Conservation (phyloP, 169 alveolate species). For the Fabrea salina region DNA sequence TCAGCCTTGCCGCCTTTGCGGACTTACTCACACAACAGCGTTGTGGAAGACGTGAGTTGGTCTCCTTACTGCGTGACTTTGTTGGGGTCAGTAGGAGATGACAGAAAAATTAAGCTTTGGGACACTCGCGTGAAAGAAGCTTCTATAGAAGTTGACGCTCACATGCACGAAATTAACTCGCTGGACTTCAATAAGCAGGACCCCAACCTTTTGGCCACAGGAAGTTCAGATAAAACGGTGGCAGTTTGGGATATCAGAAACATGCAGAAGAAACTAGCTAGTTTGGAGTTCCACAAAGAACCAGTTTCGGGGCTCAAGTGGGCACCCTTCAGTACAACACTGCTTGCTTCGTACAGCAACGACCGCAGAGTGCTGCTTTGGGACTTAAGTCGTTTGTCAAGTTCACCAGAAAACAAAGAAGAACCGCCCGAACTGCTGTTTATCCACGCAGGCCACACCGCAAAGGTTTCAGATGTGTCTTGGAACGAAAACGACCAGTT, state of each 20-base stretch:
- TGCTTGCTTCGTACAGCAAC: constrained; percentile 75
- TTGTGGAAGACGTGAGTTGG: constrained; percentile 88
- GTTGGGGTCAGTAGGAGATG: constrained; percentile 87
- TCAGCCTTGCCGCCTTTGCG: not conserved
- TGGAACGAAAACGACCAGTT: constrained; percentile 86
- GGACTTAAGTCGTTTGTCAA: constrained; percentile 91
- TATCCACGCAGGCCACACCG: constrained; percentile 95
- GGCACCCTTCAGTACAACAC: constrained; percentile 64
- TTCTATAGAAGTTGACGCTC: constrained; percentile 29
- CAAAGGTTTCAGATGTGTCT: constrained; percentile 89
- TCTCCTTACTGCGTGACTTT: constrained; percentile 68
- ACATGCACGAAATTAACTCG: constrained; percentile 80
- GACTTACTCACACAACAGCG: constrained; percentile 59
- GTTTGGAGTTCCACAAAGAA: constrained; percentile 73
- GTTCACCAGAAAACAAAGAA: constrained; percentile 84
- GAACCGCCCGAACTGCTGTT: constrained; percentile 95
- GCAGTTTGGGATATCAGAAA: constrained; percentile 83
- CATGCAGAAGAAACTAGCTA: constrained; percentile 74
- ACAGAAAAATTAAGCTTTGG: constrained; percentile 59
- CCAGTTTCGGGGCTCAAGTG: constrained; percentile 58
- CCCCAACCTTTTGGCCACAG: constrained; percentile 84
- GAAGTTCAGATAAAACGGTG: constrained; percentile 80
- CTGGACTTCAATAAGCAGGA: constrained; percentile 89
- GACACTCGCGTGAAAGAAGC: constrained; percentile 37
- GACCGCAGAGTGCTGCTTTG: constrained; percentile 91